Evolutionary conservation across 2,329 filamentous ascomycete species (phyloP).

Genomic region (Ophiostoma ips): DNA sequence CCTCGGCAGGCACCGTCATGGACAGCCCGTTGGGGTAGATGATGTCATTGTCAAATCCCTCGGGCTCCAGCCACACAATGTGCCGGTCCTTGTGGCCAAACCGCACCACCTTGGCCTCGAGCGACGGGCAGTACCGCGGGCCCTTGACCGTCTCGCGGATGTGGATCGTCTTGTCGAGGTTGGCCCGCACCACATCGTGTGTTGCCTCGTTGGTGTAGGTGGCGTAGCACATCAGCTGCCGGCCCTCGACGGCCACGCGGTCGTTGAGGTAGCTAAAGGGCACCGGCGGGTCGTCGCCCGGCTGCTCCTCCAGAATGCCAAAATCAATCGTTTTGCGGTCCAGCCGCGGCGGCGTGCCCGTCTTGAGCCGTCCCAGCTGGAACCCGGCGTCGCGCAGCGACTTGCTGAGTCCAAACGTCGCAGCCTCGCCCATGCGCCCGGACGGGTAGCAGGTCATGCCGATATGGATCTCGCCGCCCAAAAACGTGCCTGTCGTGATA

Average conservation of each 20-base stretch:
- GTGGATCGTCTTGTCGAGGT: constrained; percentile 92
- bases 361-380: constrained; percentile 79
- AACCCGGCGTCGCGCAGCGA: constrained; percentile 83
- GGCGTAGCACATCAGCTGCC: constrained; percentile 72
- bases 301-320: constrained; percentile 53
- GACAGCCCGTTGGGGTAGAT: constrained; percentile 95
- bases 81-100: constrained; percentile 71
- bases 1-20: constrained; percentile 86
- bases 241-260: constrained; percentile 56
- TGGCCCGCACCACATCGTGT: constrained; percentile 72
- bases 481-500: constrained; percentile 91
- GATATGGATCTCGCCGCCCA: constrained; percentile 94
- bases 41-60: constrained; percentile 79
- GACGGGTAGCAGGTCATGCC: constrained; percentile 73
- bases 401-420: constrained; percentile 83
- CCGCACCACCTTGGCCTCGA: constrained; percentile 86
- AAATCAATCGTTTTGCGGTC: constrained; percentile 75
- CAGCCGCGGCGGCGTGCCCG: constrained; percentile 82
- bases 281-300: constrained; percentile 69
- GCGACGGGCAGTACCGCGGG: constrained; percentile 85
- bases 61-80: constrained; percentile 92
- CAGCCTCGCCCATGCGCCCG: constrained; percentile 84
- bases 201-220: constrained; percentile 76
- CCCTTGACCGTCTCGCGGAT: constrained; percentile 92
- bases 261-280: constrained; percentile 89